These are phyloP conservation scores for Actinomucor elegans DNA, from an alignment of 371 early-diverging fungal species.

Conservation along the genomic window DNA sequence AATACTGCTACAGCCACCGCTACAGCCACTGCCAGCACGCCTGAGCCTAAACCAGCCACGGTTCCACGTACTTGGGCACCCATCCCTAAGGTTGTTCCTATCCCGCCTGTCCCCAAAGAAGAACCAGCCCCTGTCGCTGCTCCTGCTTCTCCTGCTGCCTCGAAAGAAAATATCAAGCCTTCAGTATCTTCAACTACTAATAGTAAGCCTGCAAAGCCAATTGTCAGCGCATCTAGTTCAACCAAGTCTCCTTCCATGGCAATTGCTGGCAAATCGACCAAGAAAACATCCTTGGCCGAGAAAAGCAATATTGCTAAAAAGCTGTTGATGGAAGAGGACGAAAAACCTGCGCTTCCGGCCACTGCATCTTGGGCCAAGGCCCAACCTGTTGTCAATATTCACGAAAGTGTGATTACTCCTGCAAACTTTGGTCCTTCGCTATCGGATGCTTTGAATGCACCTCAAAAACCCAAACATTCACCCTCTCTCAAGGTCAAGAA, in stretches of 20 bases:
- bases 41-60: constrained; percentile 9
- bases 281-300: background rate
- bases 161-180: constrained; percentile 1
- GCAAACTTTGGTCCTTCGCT: constrained; percentile 48
- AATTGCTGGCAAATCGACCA: background rate
- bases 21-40: constrained; percentile 2
- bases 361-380: constrained; percentile 65
- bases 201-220: background rate
- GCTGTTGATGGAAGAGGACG: constrained; percentile 18
- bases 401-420: constrained; percentile 39
- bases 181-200: constrained; percentile 1
- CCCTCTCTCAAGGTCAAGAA: constrained; percentile 36
- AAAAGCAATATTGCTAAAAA: constrained; percentile 7
- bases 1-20: background rate
- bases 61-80: constrained; percentile 41
- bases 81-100: constrained; percentile 39
- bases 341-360: constrained; percentile 62
- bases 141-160: constrained; percentile 1
- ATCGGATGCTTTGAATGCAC: constrained; percentile 39
- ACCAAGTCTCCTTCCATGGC: background rate
- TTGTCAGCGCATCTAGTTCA: background rate
- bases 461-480: constrained; percentile 46
- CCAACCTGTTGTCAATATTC: constrained; percentile 26
- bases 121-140: background rate
- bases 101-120: constrained; percentile 20